Conservation (phyloP, 352 stramenopile species). For the Hyaloperonospora brassicae region DNA sequence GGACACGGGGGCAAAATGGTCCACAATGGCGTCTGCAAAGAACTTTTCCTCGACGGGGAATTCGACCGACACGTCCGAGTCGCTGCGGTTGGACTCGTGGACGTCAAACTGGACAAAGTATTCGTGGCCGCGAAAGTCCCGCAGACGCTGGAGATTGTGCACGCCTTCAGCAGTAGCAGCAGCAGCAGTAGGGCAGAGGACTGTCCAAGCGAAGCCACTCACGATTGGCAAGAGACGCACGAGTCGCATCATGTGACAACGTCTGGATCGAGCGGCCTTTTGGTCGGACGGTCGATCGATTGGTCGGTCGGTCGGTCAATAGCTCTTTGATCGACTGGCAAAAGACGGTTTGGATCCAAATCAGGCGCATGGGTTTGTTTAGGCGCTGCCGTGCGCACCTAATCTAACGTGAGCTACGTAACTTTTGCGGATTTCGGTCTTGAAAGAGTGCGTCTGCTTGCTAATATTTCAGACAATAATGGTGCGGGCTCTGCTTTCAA, state of each 20-base stretch:
- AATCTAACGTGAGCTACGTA: no score
- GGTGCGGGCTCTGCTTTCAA: no score
- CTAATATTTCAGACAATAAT: no score
- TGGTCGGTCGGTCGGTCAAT: no score
- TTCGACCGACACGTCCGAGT: conserved; percentile 14
- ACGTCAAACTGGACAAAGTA: conserved; percentile 54
- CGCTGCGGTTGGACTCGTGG: not conserved
- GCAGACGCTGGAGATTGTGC: conserved; percentile 45
- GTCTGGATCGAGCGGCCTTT: not conserved
- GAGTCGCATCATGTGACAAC: no score
- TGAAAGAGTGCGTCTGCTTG: no score
- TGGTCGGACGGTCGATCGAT: no score
- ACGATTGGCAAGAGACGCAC: not conserved
- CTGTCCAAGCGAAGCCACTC: conserved; percentile 2
- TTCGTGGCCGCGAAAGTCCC: conserved; percentile 57
- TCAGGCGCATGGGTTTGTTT: no score
- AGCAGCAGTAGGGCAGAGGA: not conserved
- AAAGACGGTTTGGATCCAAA: no score
- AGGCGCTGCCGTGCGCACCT: no score
- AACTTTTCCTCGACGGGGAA: conserved; percentile 46
- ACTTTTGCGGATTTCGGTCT: no score
- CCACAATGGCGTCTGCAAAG: conserved; percentile 51
- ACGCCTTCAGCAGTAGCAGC: conserved; percentile 11
- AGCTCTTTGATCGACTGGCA: no score
- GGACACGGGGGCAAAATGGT: conserved; percentile 62